Evolutionary conservation across 148 eudicot genomes (phyloP).

Genomic region (Cornus florida): DNA sequence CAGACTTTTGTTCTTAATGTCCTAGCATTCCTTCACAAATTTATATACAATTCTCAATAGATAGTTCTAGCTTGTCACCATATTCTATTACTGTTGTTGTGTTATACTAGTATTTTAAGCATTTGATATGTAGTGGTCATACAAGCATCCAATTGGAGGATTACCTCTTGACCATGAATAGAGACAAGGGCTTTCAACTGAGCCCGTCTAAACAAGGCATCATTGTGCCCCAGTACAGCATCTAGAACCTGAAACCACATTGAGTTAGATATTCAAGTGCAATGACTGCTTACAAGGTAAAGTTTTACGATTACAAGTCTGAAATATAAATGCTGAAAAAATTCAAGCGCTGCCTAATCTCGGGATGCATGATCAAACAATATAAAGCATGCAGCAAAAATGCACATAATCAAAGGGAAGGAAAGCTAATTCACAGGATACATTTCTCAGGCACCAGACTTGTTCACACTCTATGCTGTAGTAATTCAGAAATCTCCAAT

Average conservation of each 20-base stretch:
- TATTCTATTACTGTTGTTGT: not conserved
- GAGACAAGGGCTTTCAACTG: constrained; percentile 91
- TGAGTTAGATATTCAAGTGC: not conserved
- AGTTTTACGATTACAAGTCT: not conserved
- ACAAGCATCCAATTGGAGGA: constrained; percentile 3
- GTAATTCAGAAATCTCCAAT: too few relatives aligned
- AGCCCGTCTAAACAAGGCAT: constrained; percentile 83
- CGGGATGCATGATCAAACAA: not conserved
- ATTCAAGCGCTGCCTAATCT: not conserved
- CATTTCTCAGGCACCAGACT: not conserved
- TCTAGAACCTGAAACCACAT: constrained; percentile 62
- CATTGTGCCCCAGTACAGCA: constrained; percentile 68
- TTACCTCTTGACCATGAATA: constrained; percentile 90
- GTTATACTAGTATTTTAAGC: not conserved
- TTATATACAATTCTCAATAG: not conserved
- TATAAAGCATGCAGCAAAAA: not conserved
- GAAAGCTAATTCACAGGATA: not conserved
- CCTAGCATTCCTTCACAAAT: not conserved
- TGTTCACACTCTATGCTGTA: not conserved
- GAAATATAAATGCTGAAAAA: not conserved
- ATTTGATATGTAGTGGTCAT: not conserved
- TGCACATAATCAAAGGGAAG: not conserved
- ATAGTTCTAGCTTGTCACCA: not conserved
- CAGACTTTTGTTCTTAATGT: not conserved
- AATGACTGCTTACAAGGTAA: not conserved